These are phyloP conservation scores for Mollisia scopiformis DNA, from an alignment of 2,329 filamentous ascomycete species.

Conservation along the genomic window DNA sequence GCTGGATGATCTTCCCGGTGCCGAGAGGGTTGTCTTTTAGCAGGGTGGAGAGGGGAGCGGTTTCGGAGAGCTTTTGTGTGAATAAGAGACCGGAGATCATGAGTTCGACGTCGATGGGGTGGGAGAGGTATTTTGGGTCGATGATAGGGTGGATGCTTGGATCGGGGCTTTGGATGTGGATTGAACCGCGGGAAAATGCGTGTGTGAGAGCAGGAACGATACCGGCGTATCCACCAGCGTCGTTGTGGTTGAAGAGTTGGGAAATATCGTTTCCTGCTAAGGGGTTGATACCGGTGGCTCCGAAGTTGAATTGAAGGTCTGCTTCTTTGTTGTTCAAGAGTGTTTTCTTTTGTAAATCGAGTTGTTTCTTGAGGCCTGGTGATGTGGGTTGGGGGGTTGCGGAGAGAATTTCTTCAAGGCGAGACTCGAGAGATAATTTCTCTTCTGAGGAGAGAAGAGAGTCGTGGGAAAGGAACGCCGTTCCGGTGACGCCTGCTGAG, in stretches of 20 bases:
- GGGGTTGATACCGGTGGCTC: conserved; percentile 4
- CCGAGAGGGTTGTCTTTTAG: conserved; percentile 41
- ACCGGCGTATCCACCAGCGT: conserved; percentile 53
- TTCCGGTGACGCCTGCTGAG: background rate
- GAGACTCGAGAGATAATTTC: background rate
- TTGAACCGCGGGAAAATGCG: conserved; percentile 44
- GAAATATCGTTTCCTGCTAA: background rate
- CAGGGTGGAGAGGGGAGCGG: conserved; percentile 33
- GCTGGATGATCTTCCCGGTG: conserved; percentile 42
- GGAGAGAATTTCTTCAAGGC: background rate
- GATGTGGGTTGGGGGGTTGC: background rate
- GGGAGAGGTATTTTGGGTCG: conserved; percentile 45
- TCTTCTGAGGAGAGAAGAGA: background rate
- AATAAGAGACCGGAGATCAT: conserved; percentile 40
- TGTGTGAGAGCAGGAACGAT: conserved; percentile 48
- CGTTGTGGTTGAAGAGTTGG: background rate
- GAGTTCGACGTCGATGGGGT: conserved; percentile 46
- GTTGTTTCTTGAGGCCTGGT: conserved; percentile 10
- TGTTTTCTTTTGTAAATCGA: conserved; percentile 7
- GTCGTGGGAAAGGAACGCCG: conserved; percentile 9
- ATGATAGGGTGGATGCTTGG: conserved; percentile 40
- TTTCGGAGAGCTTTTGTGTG: conserved; percentile 37
- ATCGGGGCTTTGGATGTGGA: conserved; percentile 43
- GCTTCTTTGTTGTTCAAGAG: conserved; percentile 13
- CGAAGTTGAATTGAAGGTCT: conserved; percentile 15